Percentiles rank a stretch among this genome's conserved stretches.
These are phyloP conservation scores for Solanum hybrid DNA, from an alignment of 305 asterid species.

Conservation along the genomic window DNA sequence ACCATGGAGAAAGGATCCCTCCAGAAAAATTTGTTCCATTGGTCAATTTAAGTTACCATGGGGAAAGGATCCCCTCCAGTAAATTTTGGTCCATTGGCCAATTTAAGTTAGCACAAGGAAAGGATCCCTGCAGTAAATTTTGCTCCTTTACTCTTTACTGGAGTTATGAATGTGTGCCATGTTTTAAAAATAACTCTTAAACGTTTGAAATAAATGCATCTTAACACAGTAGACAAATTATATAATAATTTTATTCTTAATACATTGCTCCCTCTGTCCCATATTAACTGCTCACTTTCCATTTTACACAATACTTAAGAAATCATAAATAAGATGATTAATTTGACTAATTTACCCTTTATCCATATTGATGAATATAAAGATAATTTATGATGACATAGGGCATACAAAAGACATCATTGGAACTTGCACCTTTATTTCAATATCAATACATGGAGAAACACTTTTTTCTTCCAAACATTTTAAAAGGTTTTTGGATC, in stretches of 20 bases:
- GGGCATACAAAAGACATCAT: not conserved
- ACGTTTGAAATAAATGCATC: not conserved
- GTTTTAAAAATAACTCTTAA: not conserved
- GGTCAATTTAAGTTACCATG: not conserved
- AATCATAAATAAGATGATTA: not conserved
- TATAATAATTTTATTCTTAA: not conserved
- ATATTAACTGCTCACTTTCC: not conserved
- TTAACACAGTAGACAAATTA: not conserved
- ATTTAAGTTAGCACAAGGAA: not conserved
- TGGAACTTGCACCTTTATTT: not conserved
- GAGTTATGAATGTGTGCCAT: not conserved
- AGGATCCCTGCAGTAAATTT: not conserved
- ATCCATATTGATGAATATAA: not conserved
- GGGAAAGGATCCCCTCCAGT: not conserved
- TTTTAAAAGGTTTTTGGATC: not conserved
- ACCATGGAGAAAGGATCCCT: not conserved
- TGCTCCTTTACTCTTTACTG: not conserved
- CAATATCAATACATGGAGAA: not conserved
- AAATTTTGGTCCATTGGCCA: not conserved
- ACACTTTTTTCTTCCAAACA: not conserved
- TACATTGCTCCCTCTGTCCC: not conserved
- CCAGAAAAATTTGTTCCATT: not conserved
- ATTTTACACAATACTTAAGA: not conserved
- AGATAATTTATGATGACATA: not conserved
- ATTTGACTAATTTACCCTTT: not conserved